Conservation (phyloP, 1,139 yeast species). For the Pichia sp. region DNA sequence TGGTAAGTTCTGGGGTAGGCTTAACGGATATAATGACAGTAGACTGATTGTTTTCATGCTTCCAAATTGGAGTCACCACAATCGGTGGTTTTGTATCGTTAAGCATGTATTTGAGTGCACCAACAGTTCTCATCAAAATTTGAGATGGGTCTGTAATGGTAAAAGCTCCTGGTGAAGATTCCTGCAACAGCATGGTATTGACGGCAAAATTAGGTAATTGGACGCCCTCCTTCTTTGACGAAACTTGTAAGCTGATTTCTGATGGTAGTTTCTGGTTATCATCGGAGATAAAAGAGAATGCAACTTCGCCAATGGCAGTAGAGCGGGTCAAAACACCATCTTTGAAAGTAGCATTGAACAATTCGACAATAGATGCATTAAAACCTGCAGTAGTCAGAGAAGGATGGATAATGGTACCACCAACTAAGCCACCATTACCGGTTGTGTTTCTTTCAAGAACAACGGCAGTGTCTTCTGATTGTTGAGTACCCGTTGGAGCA, state of each 20-base stretch:
- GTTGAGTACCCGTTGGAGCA: slow-evolving; percentile 16
- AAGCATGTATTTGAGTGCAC: slow-evolving; percentile 67
- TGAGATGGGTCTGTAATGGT: slow-evolving; percentile 31
- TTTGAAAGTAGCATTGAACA: slow-evolving; percentile 64
- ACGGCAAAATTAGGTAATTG: slow-evolving; percentile 30
- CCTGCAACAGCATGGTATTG: slow-evolving; percentile 38
- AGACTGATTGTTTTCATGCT: slow-evolving; percentile 76
- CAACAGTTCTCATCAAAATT: slow-evolving; percentile 47
- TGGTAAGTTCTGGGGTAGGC: slow-evolving; percentile 44
- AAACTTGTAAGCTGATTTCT: slow-evolving; percentile 22
- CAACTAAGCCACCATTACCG: slow-evolving; percentile 25
- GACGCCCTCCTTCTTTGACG: slow-evolving; percentile 24
- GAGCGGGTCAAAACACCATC: slow-evolving; percentile 56
- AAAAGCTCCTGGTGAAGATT: slow-evolving; percentile 25
- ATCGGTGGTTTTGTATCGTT: slow-evolving; percentile 54
- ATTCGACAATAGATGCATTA: slow-evolving; percentile 74
- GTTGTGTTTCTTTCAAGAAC: slow-evolving; percentile 25
- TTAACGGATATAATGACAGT: slow-evolving; percentile 72
- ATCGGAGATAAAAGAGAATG: slow-evolving; percentile 50
- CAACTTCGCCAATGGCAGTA: slow-evolving; percentile 72
- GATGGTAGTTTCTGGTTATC: slow-evolving; percentile 23
- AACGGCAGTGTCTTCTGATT: slow-evolving; percentile 8
- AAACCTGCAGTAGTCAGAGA: slow-evolving; percentile 52
- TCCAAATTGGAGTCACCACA: slow-evolving; percentile 76
- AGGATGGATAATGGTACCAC: slow-evolving; percentile 41